Base-by-base conservation (phyloP, 306 rosid genomes). In the Dryas octopetala region DNA sequence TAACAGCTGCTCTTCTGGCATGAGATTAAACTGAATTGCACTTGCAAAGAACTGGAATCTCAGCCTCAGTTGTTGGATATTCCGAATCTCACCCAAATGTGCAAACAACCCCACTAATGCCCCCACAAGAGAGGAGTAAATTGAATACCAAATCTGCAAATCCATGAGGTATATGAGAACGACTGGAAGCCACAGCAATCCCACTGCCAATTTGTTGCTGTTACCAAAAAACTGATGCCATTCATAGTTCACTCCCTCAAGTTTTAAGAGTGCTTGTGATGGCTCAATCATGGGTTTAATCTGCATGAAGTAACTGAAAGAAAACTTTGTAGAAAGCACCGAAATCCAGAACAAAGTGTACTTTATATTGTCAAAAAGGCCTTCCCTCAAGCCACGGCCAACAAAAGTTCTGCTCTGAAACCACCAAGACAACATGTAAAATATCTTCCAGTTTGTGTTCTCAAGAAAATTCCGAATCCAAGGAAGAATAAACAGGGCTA, bases 21-120 rank as follows among this genome's bases (percentile, higher is more conserved):
- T 91, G 78, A 95, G 96, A 88, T 95, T 95, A 74, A 95, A 95
- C 82, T 90, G 96, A 68, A 95, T 90, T 62, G 98, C 97, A 76
- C 95, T 86, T 4, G 98, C 98, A 78, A 91, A 95, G 87, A 91
- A 95, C 85, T 95, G 98, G 89, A 95, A 95, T 84, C 98, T 90
- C 73, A 95, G 74, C 80, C 91, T 89, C 85, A 95, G 72, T 70
- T 95, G 98, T 70, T 87, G 88, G 55, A 91, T 89, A 78, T 93
- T 91, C 69, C 98, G 89, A 75, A 93, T 93, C 88, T 93, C 98
- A 50, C 98, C 98, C 90, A 93, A 81, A 87, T 93, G 97, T 65
- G 84, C 88, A 77, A 91, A 85, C 88, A 93, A 79, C 66, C 98
- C 98, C 62, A 91, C 96, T 46, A 57, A 88, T 0, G 91, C 96